Evolutionary conservation across 2,329 filamentous ascomycete genomes (phyloP), one percentile per base, ranked within the genome.

Genomic region (Cryphonectria carpinicola): DNA sequence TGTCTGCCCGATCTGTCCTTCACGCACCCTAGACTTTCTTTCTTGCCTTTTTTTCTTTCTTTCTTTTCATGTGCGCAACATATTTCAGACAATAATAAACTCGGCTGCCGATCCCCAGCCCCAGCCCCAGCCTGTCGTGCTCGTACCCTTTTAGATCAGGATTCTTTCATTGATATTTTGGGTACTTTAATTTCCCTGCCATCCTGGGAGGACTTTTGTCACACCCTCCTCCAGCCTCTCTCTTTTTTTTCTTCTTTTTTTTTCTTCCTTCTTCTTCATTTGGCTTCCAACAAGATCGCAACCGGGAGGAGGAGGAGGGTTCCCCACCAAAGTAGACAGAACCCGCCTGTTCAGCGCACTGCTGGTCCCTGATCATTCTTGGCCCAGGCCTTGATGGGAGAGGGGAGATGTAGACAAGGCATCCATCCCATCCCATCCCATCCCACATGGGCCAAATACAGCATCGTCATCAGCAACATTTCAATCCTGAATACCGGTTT

Each of bases 261-360:
- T 14, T 58, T 35, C 35, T 58, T 58, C 11, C 4, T 58, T 32
- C 11, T 61, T 4, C 52, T 17, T 56, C 32, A n/a, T 32, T 39
- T 54, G 8, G 32, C 32, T 65, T 25, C 43, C 11, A 37, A 37
- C 46, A 25, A 39, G 37, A 49, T 56, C 63, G 43, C 32, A 25
- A 63, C 11, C 8, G 11, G 17, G 60, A 63, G n/a, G 46, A 11
- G 7, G 19, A 7, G 46, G 32, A 32, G 32, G 32, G 32, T 32
- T n/a, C 22, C 46, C 46, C 46, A 49, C 46, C 22, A n/a, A 49
- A 49, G 22, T 49, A 41, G 19, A 28, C 56, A 60, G 25, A 52
- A 65, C 28, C 62, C 41, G 28, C n/a, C 43, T n/a, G 25, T 65
- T 11, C 52, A 19, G 63, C 63, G 43, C 43, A 65, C 63, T 28